A percentile compares a stretch with the other conserved stretches of the same genome.
phyloP scores from a whole-genome alignment of 768 basidiomycete species.

The Albatrellus ellisii region DNA sequence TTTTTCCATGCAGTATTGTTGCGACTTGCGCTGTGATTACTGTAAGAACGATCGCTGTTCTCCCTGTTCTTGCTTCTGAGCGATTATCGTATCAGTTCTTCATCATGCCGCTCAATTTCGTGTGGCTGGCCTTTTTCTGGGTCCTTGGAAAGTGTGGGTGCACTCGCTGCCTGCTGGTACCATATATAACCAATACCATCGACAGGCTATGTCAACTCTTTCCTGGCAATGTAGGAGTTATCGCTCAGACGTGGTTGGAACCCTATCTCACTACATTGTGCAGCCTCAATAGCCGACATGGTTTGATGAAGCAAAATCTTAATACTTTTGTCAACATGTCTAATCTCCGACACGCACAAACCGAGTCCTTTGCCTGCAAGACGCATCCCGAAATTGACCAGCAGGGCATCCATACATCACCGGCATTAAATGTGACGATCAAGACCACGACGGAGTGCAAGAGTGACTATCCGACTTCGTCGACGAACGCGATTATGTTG shows the following conservation, averaged over 20 bases:
- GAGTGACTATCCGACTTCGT: background rate
- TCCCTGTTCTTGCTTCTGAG: background rate
- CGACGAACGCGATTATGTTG: too few relatives aligned
- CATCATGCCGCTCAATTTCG: constrained; percentile 30
- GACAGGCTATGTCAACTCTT: constrained; percentile 42
- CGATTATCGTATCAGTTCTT: constrained; percentile 7
- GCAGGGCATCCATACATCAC: background rate
- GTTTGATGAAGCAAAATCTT: background rate
- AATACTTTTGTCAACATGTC: background rate
- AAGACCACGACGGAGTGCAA: background rate
- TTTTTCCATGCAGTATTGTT: constrained; percentile 9
- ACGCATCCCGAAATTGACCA: background rate
- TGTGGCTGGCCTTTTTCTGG: constrained; percentile 40
- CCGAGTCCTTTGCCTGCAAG: background rate
- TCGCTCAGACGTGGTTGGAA: background rate
- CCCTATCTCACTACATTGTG: background rate
- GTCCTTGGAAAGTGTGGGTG: constrained; percentile 34
- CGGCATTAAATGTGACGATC: background rate
- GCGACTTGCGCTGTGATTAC: constrained; percentile 9
- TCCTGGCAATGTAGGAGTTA: constrained; percentile 32
- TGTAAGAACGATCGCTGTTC: constrained; percentile 2
- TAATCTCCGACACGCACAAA: background rate
- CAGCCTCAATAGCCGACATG: constrained; percentile 6
- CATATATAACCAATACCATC: background rate
- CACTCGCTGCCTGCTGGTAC: background rate